These are phyloP conservation scores for Curvularia lunata DNA, from an alignment of 2,329 filamentous ascomycete genomes.

Conservation along the genomic window DNA sequence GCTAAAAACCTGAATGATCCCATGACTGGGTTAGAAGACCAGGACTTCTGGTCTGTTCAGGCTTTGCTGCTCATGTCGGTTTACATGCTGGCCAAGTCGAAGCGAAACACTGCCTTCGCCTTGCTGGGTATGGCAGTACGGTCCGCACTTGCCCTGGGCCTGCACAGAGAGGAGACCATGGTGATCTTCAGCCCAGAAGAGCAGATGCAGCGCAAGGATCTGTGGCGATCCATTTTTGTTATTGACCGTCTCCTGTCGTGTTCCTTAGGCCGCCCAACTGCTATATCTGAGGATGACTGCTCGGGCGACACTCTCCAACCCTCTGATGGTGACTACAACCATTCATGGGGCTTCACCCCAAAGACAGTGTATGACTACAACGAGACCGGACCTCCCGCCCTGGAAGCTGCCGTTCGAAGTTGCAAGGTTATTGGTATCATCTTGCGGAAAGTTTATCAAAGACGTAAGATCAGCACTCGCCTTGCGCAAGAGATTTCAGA, in stretches of 20 bases:
- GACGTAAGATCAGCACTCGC: conserved; percentile 63
- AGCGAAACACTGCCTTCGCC: conserved; percentile 67
- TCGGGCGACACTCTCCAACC: conserved; percentile 56
- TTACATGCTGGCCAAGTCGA: conserved; percentile 67
- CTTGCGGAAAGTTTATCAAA: conserved; percentile 65
- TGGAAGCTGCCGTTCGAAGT: conserved; percentile 64
- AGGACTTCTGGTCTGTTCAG: conserved; percentile 70
- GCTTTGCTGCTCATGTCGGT: conserved; percentile 68
- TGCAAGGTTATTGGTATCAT: conserved; percentile 65
- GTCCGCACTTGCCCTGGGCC: conserved; percentile 66
- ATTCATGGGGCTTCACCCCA: conserved; percentile 22
- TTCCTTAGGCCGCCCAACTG: conserved; percentile 66
- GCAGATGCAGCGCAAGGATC: conserved; percentile 59
- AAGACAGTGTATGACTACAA: conserved; percentile 30
- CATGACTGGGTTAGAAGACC: conserved; percentile 63
- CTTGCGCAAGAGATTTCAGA: conserved; percentile 64
- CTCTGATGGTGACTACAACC: conserved; percentile 32
- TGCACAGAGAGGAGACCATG: conserved; percentile 67
- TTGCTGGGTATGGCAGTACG: conserved; percentile 68
- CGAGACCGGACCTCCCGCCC: conserved; percentile 49
- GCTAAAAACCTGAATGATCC: conserved; percentile 62
- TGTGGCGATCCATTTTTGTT: conserved; percentile 70
- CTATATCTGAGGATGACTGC: conserved; percentile 68
- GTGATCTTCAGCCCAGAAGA: conserved; percentile 59
- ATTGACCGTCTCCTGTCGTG: conserved; percentile 69